phyloP scores from a whole-genome alignment of 1,139 yeast species.

The Yamadazyma spencermartinsiae region DNA sequence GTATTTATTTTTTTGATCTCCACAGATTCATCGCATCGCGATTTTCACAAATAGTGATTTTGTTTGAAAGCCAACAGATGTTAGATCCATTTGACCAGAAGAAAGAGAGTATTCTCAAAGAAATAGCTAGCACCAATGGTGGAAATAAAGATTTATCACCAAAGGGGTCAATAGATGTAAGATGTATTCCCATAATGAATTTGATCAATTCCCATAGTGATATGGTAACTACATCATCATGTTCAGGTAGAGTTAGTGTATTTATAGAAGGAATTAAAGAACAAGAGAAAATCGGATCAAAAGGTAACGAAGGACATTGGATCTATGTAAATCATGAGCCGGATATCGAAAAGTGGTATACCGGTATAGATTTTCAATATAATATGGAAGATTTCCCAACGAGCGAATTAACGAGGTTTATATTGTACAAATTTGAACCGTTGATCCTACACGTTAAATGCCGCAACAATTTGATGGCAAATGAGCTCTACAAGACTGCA shows the following conservation, averaged over 20 bases:
- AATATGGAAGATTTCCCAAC: conserved; percentile 10
- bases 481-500: conserved; percentile 63
- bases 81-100: conserved; percentile 68
- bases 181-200: conserved; percentile 69
- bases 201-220: conserved; percentile 61
- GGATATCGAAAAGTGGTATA: conserved; percentile 54
- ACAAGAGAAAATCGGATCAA: conserved; percentile 64
- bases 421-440: conserved; percentile 80
- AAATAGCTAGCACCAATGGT: conserved; percentile 46
- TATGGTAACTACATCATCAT: conserved; percentile 84
- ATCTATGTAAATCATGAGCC: conserved; percentile 75
- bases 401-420: conserved; percentile 41
- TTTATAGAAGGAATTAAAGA: conserved; percentile 65
- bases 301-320: conserved; percentile 86
- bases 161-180: conserved; percentile 75
- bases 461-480: conserved; percentile 58
- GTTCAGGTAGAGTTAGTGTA: conserved; percentile 84
- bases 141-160: conserved; percentile 71
- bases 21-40: conserved; percentile 3
- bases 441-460: conserved; percentile 82
- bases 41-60: conserved; percentile 1
- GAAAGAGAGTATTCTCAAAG: conserved; percentile 56
- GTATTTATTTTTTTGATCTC: neutral
- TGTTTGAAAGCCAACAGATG: too few relatives aligned
- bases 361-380: conserved; percentile 26